phyloP scores from a whole-genome alignment of 495 filamentous ascomycete species.

The Penicillium cataractarum region DNA sequence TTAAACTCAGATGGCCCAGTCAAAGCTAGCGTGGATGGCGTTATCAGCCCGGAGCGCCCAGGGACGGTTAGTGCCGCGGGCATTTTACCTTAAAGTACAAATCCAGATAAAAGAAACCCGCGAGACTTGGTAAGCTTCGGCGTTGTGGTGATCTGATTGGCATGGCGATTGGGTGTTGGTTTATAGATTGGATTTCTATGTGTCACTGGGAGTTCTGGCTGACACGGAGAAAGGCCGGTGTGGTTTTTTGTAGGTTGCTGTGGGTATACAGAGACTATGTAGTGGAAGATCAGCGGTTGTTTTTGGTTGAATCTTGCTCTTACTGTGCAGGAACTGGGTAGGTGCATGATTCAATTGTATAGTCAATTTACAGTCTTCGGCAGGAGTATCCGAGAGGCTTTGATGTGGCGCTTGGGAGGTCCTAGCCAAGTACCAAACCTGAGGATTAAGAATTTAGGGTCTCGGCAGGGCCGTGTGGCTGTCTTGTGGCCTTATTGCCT shows the following conservation, averaged over 20 bases:
- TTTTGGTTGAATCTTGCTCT: background rate
- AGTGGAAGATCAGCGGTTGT: background rate
- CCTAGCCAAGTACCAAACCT: background rate
- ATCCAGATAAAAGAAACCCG: background rate
- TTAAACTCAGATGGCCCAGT: conserved; percentile 4
- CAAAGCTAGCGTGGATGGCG: conserved; percentile 27
- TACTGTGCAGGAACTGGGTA: background rate
- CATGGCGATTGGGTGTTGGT: background rate
- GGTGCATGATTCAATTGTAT: background rate
- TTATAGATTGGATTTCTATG: background rate
- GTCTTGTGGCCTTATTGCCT: too few relatives aligned
- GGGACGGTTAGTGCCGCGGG: conserved; percentile 6
- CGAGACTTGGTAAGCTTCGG: background rate
- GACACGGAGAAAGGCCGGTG: background rate
- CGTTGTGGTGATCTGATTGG: background rate
- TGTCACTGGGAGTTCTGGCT: background rate
- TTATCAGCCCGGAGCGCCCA: conserved; percentile 20
- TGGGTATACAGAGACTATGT: background rate
- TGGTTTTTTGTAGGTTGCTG: background rate
- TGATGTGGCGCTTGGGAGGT: background rate
- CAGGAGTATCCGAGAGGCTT: background rate
- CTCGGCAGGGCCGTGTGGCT: background rate
- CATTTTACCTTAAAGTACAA: background rate
- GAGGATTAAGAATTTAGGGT: background rate
- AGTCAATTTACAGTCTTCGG: background rate